Evolutionary conservation across 345 rosid genomes (phyloP), one percentile per base, ranked within the genome.

Genomic region (Bretschneidera sinensis): DNA sequence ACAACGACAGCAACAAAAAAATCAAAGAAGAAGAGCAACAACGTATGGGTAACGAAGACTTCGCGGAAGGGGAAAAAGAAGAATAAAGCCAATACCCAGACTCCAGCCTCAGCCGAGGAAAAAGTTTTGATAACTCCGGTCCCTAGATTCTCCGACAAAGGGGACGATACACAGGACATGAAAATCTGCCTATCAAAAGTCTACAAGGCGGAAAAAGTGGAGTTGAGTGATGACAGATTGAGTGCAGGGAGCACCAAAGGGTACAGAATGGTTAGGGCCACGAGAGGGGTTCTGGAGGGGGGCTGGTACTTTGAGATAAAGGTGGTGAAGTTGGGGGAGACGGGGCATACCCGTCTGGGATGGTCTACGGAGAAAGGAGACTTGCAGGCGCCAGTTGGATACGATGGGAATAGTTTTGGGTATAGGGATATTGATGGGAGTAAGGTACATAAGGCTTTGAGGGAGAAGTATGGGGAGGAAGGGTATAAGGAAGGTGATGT

Each of bases 361-460:
- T 94, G 97, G 97, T 90, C 96, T 8, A 90, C 87, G 0, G 92
- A 94, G 81, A 90, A 89, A 68, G 97, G 96, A 7, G 99, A 94
- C 75, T 72, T 94, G 79, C 99, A 94, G 74, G 99, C 97, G 1
- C 99, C 99, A 0, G 97, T 94, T 5, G 99, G 99, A 21, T 90
- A 86, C 4, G 99, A 94, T 70, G 89, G 81, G 43, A 85, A 89
- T 64, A 90, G 99, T 69, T 94, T 80, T 48, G 99, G 96, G 48
- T 94, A 85, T 21, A 83, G 99, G 69, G 99, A 90, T 54, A 74
- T 90, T 73, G 99, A 94, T 83, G 99, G 99, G 58, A 84, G 95
- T 69, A 94, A 94, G 84, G 78, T 94, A 64, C 99, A 94, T 49
- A 94, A 90, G 78, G 99, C 97, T 51, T 69, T 79, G 74, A 85